Evolutionary conservation across 306 rosid genomes (phyloP).

Genomic region (Carpinus fangiana): DNA sequence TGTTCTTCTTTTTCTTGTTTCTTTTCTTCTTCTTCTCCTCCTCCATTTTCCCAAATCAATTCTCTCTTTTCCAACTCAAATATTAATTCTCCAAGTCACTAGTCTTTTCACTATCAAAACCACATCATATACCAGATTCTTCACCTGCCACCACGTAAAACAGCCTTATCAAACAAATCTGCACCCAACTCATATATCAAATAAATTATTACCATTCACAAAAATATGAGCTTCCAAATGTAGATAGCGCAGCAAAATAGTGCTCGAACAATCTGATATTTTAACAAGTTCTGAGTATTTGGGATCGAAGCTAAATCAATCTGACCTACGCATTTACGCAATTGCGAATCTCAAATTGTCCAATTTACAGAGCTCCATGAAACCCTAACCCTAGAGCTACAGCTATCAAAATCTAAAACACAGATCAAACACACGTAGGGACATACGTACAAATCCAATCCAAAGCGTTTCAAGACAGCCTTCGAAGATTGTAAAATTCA

Average conservation of each 20-base stretch:
- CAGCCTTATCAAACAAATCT: constrained; percentile 1
- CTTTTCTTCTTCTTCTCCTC: constrained; percentile 58
- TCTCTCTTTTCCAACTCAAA: neutral
- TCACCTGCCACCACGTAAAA: constrained; percentile 17
- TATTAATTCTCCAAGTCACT: constrained; percentile 24
- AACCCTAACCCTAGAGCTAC: neutral
- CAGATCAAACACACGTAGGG: neutral
- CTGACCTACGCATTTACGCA: neutral
- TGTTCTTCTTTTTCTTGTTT: constrained; percentile 59
- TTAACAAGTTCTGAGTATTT: neutral
- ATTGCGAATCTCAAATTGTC: neutral
- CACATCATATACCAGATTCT: neutral
- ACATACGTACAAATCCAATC: constrained; percentile 3
- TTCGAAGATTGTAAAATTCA: constrained; percentile 1
- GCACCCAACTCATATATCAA: constrained; percentile 8
- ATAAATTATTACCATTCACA: neutral
- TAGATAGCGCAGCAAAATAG: neutral
- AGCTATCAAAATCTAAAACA: neutral
- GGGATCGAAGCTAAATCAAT: neutral
- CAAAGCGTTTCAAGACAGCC: neutral
- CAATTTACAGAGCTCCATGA: neutral
- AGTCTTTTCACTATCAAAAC: neutral
- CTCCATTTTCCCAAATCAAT: constrained; percentile 49
- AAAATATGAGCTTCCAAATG: neutral
- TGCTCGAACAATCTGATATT: neutral